A percentile compares a stretch with the other conserved stretches of the same genome.
These are phyloP conservation scores for Candida takata DNA, from an alignment of 805 yeast species.

Conservation along the genomic window DNA sequence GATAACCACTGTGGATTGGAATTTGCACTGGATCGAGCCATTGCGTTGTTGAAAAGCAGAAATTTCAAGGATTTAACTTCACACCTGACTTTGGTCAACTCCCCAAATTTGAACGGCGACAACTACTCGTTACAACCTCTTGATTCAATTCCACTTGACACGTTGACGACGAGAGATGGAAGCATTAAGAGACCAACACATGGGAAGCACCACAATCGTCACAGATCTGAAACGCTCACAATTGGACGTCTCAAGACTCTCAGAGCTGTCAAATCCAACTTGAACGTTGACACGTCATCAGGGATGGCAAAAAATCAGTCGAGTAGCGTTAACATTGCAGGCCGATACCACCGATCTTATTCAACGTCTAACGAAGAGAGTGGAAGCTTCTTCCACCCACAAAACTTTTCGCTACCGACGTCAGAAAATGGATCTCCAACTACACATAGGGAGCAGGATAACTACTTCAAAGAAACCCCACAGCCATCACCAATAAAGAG, in stretches of 20 bases:
- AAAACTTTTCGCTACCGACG: constrained; percentile 9
- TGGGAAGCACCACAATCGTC: constrained; percentile 18
- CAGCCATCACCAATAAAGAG: background rate
- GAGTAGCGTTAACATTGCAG: background rate
- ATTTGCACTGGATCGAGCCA: constrained; percentile 76
- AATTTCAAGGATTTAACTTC: constrained; percentile 35
- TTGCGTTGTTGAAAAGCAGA: constrained; percentile 57
- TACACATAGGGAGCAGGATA: constrained; percentile 3
- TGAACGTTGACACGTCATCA: constrained; percentile 7
- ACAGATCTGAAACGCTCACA: constrained; percentile 20
- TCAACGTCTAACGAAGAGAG: constrained; percentile 18
- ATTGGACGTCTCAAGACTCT: constrained; percentile 12
- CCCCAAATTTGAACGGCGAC: constrained; percentile 11
- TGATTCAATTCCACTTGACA: background rate
- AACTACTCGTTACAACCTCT: background rate
- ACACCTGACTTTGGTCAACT: constrained; percentile 17
- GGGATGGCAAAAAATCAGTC: no score
- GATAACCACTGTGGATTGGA: constrained; percentile 88
- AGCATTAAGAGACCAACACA: constrained; percentile 1
- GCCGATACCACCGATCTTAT: constrained; percentile 16
- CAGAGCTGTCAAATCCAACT: constrained; percentile 16
- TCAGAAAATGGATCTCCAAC: constrained; percentile 18
- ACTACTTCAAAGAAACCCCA: constrained; percentile 6
- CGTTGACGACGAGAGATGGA: background rate
- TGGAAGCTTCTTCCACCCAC: constrained; percentile 8